These are phyloP conservation scores for Blechomonas ayalai DNA, from an alignment of 208 protist genomes.

Conservation along the genomic window DNA sequence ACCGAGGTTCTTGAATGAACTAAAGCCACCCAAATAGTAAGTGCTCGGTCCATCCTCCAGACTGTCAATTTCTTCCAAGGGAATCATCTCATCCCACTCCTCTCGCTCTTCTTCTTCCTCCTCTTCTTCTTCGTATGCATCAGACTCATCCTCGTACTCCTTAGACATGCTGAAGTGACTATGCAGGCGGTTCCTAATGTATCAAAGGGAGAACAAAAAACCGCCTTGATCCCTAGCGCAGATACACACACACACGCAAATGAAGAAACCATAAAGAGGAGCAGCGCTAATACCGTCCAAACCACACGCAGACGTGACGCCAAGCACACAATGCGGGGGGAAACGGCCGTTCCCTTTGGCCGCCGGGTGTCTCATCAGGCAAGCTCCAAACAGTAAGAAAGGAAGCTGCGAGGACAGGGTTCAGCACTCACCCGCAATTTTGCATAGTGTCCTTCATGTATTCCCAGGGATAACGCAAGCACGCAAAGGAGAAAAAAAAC, in stretches of 20 bases:
- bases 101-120: slow-evolving; percentile 65
- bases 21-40: slow-evolving; percentile 72
- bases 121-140: slow-evolving; percentile 69
- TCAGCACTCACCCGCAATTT: too few species aligned
- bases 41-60: slow-evolving; percentile 72
- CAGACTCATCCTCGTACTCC: slow-evolving; percentile 44
- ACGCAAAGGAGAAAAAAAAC: slow-evolving; percentile 4
- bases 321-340: not conserved
- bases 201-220: slow-evolving; percentile 6
- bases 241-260: not conserved
- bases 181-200: slow-evolving; percentile 20
- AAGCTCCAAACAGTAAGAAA: too few species aligned
- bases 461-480: too few species aligned
- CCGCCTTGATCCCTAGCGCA: not conserved
- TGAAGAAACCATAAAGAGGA: slow-evolving; percentile 2
- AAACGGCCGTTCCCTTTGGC: too few species aligned
- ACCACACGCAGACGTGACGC: not conserved
- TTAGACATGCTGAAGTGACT: slow-evolving; percentile 33
- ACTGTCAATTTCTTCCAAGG: slow-evolving; percentile 40
- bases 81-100: slow-evolving; percentile 56
- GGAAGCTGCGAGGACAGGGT: too few species aligned
- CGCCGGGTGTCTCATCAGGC: too few species aligned
- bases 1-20: slow-evolving; percentile 33
- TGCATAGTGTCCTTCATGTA: too few species aligned
- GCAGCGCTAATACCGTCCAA: not conserved